Base-by-base conservation (phyloP, 129 eudicot genomes). In the Lactuca sativa region DNA sequence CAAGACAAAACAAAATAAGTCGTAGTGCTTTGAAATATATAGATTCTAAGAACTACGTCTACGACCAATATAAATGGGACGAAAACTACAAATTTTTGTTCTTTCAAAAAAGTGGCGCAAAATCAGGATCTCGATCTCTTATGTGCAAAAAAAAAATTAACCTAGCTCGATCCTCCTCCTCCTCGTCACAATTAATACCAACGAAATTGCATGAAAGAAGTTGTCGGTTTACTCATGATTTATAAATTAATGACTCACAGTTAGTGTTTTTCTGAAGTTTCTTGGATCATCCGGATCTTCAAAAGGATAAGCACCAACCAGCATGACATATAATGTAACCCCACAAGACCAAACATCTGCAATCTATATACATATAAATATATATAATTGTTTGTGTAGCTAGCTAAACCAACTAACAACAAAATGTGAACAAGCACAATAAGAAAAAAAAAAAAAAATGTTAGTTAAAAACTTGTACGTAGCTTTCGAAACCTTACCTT, bases 331-430 rank as follows among this genome's bases (percentile, higher is more conserved):
- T 59, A 92, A 61, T 51, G 98, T 92, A 56, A 92, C 98, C 87
- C 98, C 98, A 88, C 98, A 88, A 51, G 98, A 92, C 98, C 98
- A 92, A 76, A 92, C 98, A 84, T 92, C 92, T 70, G 96, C 96
- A 78, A 89, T 86, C 96, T 89, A 47, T 4, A 66, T 44, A 73
- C 38, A 17, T 16, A 89, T 86, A 92, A 86, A 47, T 4, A 66
- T 44, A 73, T 54, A 17, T 16, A 72, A n/a, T 57, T 49, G 40
- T 57, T 25, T 40, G n/a, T 47, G 30, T 61, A 76, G 55, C 52
- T 71, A n/a, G 65, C 68, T 47, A 21, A 44, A 41, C 25, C 4
- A 25, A 57, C 21, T 7, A 62, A 36, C 16, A 30, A 12, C 30
- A 12, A 21, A 25, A 33, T n/a, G 32, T 48, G 37, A 13, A 63